Percentiles rank a stretch among this genome's conserved stretches.
Evolutionary conservation across 2,329 filamentous ascomycete genomes (phyloP).

Genomic region (Aspergillus fructus): DNA sequence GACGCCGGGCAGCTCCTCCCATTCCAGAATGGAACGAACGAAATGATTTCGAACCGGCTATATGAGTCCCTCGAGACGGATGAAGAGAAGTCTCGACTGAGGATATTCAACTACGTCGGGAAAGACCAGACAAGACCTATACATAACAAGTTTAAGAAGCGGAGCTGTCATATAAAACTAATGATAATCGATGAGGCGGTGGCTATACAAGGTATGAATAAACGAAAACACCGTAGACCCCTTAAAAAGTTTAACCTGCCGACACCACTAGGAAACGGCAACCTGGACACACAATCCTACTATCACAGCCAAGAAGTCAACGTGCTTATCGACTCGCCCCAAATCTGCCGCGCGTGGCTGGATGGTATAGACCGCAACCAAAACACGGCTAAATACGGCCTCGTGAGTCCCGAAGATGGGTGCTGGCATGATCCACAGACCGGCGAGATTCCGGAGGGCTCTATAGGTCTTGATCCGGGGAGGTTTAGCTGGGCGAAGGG

Average conservation of each 20-base stretch:
- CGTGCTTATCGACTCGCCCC: constrained; percentile 66
- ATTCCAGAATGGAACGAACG: constrained; percentile 72
- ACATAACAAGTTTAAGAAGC: constrained; percentile 62
- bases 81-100: constrained; percentile 51
- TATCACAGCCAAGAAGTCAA: constrained; percentile 78
- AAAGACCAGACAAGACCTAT: constrained; percentile 71
- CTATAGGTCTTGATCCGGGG: constrained; percentile 55
- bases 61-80: constrained; percentile 56
- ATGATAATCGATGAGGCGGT: constrained; percentile 70
- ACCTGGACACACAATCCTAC: constrained; percentile 79
- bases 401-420: constrained; percentile 55
- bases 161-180: constrained; percentile 75
- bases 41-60: constrained; percentile 64
- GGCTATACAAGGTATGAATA: constrained; percentile 58
- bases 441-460: constrained; percentile 49
- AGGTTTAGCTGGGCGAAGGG: constrained; percentile 60
- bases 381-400: constrained; percentile 63
- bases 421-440: constrained; percentile 59
- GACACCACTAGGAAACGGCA: constrained; percentile 59
- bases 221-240: no score
- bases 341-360: constrained; percentile 63
- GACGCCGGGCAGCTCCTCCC: constrained; percentile 75
- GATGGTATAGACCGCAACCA: constrained; percentile 64
- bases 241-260: not conserved
- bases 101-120: constrained; percentile 69